Conservation (phyloP, 345 rosid genomes). For the Carallia brachiata region DNA sequence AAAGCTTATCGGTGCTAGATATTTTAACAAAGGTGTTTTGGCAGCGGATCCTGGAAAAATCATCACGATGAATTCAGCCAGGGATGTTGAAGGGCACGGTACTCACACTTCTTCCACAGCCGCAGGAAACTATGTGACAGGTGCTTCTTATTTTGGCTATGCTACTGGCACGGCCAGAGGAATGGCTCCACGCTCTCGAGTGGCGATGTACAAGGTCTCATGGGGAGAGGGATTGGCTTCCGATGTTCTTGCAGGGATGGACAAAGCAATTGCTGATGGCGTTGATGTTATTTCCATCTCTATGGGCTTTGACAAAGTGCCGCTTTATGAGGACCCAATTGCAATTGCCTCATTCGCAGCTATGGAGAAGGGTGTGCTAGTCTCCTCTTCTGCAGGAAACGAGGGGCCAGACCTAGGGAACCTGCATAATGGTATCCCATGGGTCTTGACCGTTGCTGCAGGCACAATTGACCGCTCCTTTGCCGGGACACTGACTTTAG, state of each 20-base stretch:
- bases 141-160: conserved; percentile 28
- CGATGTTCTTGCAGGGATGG: conserved; percentile 37
- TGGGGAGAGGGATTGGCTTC: conserved; percentile 34
- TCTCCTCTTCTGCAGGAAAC: conserved; percentile 19
- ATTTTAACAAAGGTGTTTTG: conserved; percentile 40
- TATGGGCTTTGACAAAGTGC: conserved; percentile 24
- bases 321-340: conserved; percentile 23
- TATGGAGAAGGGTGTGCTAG: conserved; percentile 12
- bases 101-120: conserved; percentile 38
- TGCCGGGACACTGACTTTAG: conserved; percentile 8
- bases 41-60: conserved; percentile 21
- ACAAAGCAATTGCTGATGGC: conserved; percentile 32
- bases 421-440: conserved; percentile 17
- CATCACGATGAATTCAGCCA: conserved; percentile 30
- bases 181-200: conserved; percentile 27
- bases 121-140: conserved; percentile 30
- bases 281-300: conserved; percentile 36
- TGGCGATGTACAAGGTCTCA: conserved; percentile 38
- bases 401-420: conserved; percentile 1
- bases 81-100: conserved; percentile 35
- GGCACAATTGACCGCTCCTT: conserved; percentile 11
- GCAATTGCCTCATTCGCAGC: conserved; percentile 20
- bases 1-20: conserved; percentile 53
- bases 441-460: conserved; percentile 17
- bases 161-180: conserved; percentile 35